phyloP scores from a whole-genome alignment of 805 yeast genomes.

The Saturnispora zaruensis region DNA sequence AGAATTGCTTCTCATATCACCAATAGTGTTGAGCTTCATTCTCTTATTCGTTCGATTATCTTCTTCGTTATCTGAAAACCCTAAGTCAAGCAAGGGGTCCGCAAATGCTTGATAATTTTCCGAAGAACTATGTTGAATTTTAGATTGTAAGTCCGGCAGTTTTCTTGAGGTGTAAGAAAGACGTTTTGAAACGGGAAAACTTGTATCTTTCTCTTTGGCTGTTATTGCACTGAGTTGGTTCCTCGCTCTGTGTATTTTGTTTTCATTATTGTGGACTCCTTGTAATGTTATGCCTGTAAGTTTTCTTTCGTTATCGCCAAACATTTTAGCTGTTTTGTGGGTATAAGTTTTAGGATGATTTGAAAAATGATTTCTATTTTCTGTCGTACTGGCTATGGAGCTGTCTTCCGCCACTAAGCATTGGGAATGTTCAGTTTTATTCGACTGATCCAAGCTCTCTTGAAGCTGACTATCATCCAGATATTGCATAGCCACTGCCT shows the following conservation, averaged over 20 bases:
- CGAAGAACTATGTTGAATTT: not conserved
- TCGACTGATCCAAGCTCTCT: not conserved
- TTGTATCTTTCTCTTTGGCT: not conserved
- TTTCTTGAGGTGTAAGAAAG: not conserved
- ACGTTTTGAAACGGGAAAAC: not conserved
- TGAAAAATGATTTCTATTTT: too few species aligned
- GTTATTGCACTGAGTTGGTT: not conserved
- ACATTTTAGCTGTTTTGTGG: not conserved
- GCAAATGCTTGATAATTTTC: slow-evolving; percentile 1
- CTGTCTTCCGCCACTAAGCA: not conserved
- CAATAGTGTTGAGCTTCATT: not conserved
- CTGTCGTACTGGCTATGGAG: too few species aligned
- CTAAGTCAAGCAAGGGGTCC: slow-evolving; percentile 4
- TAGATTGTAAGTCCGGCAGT: not conserved
- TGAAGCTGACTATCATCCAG: not conserved
- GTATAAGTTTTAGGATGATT: not conserved
- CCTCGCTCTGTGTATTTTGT: not conserved
- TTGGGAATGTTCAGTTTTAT: not conserved
- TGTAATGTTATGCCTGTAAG: not conserved
- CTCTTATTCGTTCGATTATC: not conserved
- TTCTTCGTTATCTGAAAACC: slow-evolving; percentile 5
- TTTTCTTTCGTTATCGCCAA: not conserved
- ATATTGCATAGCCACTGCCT: not conserved
- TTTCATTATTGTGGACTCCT: not conserved
- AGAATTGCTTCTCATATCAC: not conserved